phyloP scores from a whole-genome alignment of 805 yeast genomes.

The Pichia pseudocactophila region DNA sequence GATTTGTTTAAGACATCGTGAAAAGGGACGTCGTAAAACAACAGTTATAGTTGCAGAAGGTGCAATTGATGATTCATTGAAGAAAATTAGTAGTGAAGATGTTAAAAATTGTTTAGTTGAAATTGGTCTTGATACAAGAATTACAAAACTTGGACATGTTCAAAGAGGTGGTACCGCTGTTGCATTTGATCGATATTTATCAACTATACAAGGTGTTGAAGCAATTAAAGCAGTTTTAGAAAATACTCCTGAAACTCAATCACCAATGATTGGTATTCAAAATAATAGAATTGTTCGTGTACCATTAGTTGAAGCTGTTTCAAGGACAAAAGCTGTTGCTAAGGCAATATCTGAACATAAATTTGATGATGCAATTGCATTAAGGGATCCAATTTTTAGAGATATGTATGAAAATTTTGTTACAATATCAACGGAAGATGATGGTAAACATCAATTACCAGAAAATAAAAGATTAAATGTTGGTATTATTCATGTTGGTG shows the following conservation, averaged over 20 bases:
- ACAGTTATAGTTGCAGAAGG: constrained; percentile 98
- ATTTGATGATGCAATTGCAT: constrained; percentile 77
- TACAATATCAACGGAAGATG: constrained; percentile 64
- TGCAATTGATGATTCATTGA: constrained; percentile 75
- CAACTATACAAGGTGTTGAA: constrained; percentile 95
- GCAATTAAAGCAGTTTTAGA: constrained; percentile 91
- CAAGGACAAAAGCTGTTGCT: constrained; percentile 82
- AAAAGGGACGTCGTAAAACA: constrained; percentile 84
- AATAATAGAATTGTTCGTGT: constrained; percentile 82
- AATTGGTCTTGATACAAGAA: constrained; percentile 86
- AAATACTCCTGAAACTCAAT: constrained; percentile 81
- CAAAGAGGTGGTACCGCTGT: constrained; percentile 99
- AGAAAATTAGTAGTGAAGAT: constrained; percentile 70
- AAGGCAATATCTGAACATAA: constrained; percentile 70
- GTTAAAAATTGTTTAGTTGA: constrained; percentile 78
- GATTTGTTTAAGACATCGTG: constrained; percentile 71
- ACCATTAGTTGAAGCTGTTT: constrained; percentile 85
- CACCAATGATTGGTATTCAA: constrained; percentile 85
- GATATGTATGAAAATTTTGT: constrained; percentile 71
- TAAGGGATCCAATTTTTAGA: constrained; percentile 81
- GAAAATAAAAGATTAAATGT: constrained; percentile 52
- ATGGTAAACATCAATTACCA: constrained; percentile 53
- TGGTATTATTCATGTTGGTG: constrained; percentile 89
- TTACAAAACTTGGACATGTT: constrained; percentile 93
- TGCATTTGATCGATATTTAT: constrained; percentile 84